Conservation (phyloP, 2,329 filamentous ascomycete species). For the Hirsutella minnesotensis region DNA sequence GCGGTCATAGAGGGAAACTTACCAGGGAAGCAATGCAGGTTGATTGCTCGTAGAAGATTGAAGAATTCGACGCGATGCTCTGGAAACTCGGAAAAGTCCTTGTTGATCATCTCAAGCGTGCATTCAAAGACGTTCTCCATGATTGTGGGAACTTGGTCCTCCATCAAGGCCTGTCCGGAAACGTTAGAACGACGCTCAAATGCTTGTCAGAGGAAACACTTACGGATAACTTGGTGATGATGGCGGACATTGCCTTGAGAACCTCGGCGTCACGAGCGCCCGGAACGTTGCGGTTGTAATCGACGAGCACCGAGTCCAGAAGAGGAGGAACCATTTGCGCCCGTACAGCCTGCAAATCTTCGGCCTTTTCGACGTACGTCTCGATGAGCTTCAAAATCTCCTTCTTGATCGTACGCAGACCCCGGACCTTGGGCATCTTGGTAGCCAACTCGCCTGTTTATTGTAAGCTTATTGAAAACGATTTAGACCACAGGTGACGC, state of each 20-base stretch:
- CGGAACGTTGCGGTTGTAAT: slow-evolving; percentile 95
- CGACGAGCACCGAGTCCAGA: slow-evolving; percentile 82
- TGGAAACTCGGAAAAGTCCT: slow-evolving; percentile 98
- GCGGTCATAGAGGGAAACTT: slow-evolving; percentile 4
- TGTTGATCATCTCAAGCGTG: slow-evolving; percentile 99
- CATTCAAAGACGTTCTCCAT: slow-evolving; percentile 99
- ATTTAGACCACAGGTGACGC: slow-evolving; percentile 9
- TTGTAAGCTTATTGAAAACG: not conserved
- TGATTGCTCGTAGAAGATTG: slow-evolving; percentile 90
- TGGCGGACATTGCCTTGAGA: slow-evolving; percentile 91
- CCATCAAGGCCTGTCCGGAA: slow-evolving; percentile 66
- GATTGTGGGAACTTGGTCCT: slow-evolving; percentile 92
- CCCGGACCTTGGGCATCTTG: slow-evolving; percentile 93
- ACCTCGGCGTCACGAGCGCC: slow-evolving; percentile 95
- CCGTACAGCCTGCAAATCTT: slow-evolving; percentile 88
- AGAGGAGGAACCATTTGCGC: slow-evolving; percentile 92
- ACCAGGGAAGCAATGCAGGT: slow-evolving; percentile 90
- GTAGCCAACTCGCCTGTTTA: slow-evolving; percentile 72
- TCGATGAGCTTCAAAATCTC: slow-evolving; percentile 98
- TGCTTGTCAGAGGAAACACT: slow-evolving; percentile 25
- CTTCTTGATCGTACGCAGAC: slow-evolving; percentile 95
- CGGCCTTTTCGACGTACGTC: slow-evolving; percentile 95
- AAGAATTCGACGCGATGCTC: slow-evolving; percentile 99
- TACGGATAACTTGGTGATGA: slow-evolving; percentile 93
- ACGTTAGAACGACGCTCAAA: slow-evolving; percentile 3